Evolutionary conservation across 805 yeast species (phyloP).

Genomic region (Cyberlindnera galapagoensis): DNA sequence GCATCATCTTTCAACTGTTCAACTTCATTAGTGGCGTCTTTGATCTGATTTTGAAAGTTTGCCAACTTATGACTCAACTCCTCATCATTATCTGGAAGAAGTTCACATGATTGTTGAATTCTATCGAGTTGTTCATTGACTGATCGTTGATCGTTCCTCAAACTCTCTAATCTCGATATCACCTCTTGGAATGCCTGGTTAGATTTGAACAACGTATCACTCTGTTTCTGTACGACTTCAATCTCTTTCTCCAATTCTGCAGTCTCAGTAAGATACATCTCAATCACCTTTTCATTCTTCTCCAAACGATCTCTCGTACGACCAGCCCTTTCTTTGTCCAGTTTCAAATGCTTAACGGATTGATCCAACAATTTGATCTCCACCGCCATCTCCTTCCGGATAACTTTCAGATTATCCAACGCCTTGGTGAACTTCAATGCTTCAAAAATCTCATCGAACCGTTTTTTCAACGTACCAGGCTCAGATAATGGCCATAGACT

Average conservation of each 20-base stretch:
- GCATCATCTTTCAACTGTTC: slow-evolving; percentile 21
- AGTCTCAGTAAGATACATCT: slow-evolving; percentile 41
- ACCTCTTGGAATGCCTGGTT: slow-evolving; percentile 79
- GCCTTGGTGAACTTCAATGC: slow-evolving; percentile 91
- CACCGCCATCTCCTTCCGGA: slow-evolving; percentile 68
- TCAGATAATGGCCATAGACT: slow-evolving; percentile 95
- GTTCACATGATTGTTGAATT: slow-evolving; percentile 38
- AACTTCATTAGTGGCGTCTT: slow-evolving; percentile 26
- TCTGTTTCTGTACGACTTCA: slow-evolving; percentile 44
- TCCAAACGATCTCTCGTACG: slow-evolving; percentile 44
- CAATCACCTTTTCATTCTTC: slow-evolving; percentile 37
- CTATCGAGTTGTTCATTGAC: slow-evolving; percentile 46
- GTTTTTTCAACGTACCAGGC: slow-evolving; percentile 79
- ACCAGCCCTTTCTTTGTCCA: slow-evolving; percentile 68
- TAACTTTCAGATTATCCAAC: slow-evolving; percentile 65
- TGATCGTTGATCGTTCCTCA: slow-evolving; percentile 41
- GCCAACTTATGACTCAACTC: slow-evolving; percentile 33
- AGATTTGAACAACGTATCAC: slow-evolving; percentile 60
- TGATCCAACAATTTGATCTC: slow-evolving; percentile 75
- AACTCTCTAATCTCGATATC: slow-evolving; percentile 53
- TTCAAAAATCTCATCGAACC: slow-evolving; percentile 95
- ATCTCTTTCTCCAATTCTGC: slow-evolving; percentile 43
- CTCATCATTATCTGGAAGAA: slow-evolving; percentile 38
- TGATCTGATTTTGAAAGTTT: slow-evolving; percentile 33
- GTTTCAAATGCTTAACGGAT: slow-evolving; percentile 67